Evolutionary conservation across 2,329 filamentous ascomycete species (phyloP), one percentile per base, ranked within the genome.

Genomic region (Epichloe brachyelytri): DNA sequence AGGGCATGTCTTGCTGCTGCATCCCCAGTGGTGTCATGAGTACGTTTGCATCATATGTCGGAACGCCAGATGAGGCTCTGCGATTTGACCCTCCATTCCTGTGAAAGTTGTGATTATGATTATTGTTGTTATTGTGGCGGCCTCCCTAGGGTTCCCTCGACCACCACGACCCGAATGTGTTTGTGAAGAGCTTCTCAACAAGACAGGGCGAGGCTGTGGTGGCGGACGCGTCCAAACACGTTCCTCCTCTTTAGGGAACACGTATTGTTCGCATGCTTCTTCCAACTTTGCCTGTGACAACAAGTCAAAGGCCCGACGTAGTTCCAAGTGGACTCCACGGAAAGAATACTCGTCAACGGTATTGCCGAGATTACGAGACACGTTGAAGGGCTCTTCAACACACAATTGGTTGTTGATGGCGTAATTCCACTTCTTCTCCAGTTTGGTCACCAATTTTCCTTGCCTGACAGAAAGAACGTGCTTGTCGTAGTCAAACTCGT

Each of bases 341-440:
- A 95, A 96, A 0, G 93, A 91, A 43, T 87, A 94, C 64, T 95
- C 90, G 63, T 98, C 93, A 8, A 89, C 93, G 2, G 93, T 97
- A 60, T 98, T 98, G 41, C 90, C 93, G 44, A 98, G 74, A 64
- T 98, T 98, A 41, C 93, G 81, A 37, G 78, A 77, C 4, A 78
- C 85, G 61, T 95, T 98, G 74, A 98, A 98, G 0, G 93, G 93
- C 65, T 98, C 93, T 64, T 98, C 93, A 11, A 98, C 88, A 64
- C 91, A 96, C 34, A 98, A 76, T 55, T 86, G 82, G 61, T 95
- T 93, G 61, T 90, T 89, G 52, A 84, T 72, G 37, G 79, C 75
- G 48, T 86, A 75, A 61, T 90, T 81, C 93, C 93, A 97, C 26
- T 83, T 83, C 72, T 97, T 97, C 52, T 88, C 88, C 55, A 80